phyloP scores from a whole-genome alignment of 75 land plant genomes.

The Pinus albicaulis region DNA sequence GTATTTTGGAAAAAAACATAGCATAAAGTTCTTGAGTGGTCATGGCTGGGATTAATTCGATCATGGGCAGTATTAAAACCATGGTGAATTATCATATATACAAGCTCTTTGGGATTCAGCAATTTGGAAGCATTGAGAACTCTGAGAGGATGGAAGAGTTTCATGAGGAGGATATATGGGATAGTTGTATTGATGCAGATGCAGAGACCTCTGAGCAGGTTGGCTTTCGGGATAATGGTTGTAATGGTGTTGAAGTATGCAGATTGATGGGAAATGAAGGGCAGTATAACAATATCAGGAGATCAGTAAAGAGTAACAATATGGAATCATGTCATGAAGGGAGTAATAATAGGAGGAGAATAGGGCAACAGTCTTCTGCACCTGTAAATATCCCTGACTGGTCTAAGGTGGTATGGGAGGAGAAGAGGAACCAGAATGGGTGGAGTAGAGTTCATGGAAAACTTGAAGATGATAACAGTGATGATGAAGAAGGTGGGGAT shows the following conservation, averaged over 20 bases:
- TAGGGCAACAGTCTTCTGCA: constrained; percentile 39
- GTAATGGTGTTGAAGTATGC: neutral
- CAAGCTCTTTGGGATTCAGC: constrained; percentile 1
- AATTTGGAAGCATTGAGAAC: neutral
- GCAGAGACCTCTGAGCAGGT: neutral
- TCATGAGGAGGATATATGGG: constrained; percentile 8
- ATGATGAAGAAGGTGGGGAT: constrained; percentile 13
- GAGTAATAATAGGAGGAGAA: neutral
- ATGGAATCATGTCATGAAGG: neutral
- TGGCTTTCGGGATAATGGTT: neutral
- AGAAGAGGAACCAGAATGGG: constrained; percentile 6
- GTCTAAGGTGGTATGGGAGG: constrained; percentile 29
- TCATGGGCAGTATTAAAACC: neutral
- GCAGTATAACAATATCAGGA: neutral
- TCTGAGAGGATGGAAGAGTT: neutral
- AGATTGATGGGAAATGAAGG: neutral
- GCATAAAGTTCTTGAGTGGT: no score
- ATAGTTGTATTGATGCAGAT: neutral
- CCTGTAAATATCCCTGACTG: constrained; percentile 76
- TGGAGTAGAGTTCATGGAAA: neutral
- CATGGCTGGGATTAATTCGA: neutral
- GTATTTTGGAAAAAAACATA: no score
- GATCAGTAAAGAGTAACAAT: neutral
- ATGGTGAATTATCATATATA: neutral
- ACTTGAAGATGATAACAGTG: neutral